Conservation (phyloP, 768 basidiomycete species). For the Mycena belliarum region DNA sequence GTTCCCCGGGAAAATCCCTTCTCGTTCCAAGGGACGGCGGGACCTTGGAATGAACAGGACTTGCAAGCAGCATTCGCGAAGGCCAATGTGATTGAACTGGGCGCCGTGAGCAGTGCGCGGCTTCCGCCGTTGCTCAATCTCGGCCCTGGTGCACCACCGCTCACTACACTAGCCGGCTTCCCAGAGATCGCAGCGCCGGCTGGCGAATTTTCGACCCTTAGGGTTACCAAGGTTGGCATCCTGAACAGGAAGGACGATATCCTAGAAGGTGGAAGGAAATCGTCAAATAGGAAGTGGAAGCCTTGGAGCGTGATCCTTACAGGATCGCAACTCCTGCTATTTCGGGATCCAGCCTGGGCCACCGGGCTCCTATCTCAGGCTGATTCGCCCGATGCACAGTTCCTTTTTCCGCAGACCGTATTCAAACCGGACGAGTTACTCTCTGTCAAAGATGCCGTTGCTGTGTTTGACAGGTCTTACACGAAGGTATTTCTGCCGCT, state of each 20-base stretch:
- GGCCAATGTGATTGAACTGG: slow-evolving; percentile 60
- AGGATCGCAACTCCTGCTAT: slow-evolving; percentile 88
- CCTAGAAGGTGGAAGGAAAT: slow-evolving; percentile 73
- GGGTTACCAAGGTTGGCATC: slow-evolving; percentile 78
- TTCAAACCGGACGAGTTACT: slow-evolving; percentile 86
- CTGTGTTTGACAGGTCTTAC: slow-evolving; percentile 78
- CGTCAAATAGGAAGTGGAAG: slow-evolving; percentile 83
- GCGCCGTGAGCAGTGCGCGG: slow-evolving; percentile 40
- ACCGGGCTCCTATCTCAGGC: slow-evolving; percentile 45
- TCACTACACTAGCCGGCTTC: slow-evolving; percentile 26
- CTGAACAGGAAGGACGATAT: slow-evolving; percentile 83
- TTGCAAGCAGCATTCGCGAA: slow-evolving; percentile 65
- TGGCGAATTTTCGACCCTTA: slow-evolving; percentile 49
- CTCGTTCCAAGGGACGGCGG: slow-evolving; percentile 62
- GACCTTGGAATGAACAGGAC: slow-evolving; percentile 67
- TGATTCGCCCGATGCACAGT: slow-evolving; percentile 33
- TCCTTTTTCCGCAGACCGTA: slow-evolving; percentile 40
- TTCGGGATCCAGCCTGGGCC: slow-evolving; percentile 70
- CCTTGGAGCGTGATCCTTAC: slow-evolving; percentile 84
- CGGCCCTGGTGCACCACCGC: slow-evolving; percentile 34
- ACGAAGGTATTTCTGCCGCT: slow-evolving; percentile 57
- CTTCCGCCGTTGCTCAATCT: slow-evolving; percentile 36
- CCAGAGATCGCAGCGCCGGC: slow-evolving; percentile 26
- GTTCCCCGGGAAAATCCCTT: slow-evolving; percentile 68
- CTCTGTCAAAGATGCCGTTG: slow-evolving; percentile 75